Conservation (phyloP, 2,329 filamentous ascomycete genomes). For the Neodidymelliopsis sp. region DNA sequence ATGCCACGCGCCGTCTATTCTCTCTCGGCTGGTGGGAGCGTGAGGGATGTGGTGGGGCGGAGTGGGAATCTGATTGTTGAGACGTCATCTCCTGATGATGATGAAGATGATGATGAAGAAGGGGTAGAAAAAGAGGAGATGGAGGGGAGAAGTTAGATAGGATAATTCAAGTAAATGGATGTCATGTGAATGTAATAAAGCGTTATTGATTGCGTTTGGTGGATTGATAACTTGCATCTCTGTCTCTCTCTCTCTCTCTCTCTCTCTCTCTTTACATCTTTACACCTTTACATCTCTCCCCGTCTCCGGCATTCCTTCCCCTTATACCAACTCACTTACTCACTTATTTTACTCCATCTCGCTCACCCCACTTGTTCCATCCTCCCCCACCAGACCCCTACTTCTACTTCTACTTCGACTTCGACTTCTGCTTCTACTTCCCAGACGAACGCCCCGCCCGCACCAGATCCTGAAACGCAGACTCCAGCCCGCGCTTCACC, state of each 20-base stretch:
- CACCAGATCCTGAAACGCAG: conserved; percentile 65
- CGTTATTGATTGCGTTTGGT: conserved; percentile 15
- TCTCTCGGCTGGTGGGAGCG: conserved; percentile 68
- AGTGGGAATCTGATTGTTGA: conserved; percentile 93
- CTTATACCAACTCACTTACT: too few species aligned
- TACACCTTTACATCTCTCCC: background rate
- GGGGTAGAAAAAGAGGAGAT: background rate
- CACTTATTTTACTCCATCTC: too few species aligned
- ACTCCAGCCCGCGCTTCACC: conserved; percentile 71
- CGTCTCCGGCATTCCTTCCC: too few species aligned
- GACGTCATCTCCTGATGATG: conserved; percentile 64
- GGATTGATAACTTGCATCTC: too few species aligned
- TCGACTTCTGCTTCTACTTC: conserved; percentile 39
- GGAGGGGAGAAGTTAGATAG: background rate
- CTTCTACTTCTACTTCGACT: too few species aligned
- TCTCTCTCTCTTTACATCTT: background rate
- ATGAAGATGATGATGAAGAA: conserved; percentile 54
- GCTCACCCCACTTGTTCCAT: too few species aligned
- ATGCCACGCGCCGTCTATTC: conserved; percentile 86
- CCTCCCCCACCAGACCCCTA: too few species aligned
- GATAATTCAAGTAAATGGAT: background rate
- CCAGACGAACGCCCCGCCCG: conserved; percentile 41
- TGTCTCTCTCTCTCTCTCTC: background rate
- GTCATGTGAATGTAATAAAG: background rate
- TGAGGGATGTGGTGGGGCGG: conserved; percentile 77